These are phyloP conservation scores for Pleurotus tuber-regium DNA, from an alignment of 768 basidiomycete genomes.

Conservation along the genomic window DNA sequence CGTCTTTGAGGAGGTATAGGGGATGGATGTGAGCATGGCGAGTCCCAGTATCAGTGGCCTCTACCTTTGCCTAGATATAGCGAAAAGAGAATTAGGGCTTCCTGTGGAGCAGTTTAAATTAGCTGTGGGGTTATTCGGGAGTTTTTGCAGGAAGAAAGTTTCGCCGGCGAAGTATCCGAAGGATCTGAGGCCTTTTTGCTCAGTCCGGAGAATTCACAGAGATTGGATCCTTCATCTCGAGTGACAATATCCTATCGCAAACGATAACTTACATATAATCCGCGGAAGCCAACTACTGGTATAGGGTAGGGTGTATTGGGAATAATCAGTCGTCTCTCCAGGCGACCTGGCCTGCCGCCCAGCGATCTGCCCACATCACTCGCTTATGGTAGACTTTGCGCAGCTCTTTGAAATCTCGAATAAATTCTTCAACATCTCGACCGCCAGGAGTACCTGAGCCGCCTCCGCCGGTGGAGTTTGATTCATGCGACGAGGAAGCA, in stretches of 20 bases:
- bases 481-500: conserved; percentile 31
- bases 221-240: background rate
- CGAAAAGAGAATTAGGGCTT: background rate
- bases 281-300: background rate
- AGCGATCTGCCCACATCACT: conserved; percentile 83
- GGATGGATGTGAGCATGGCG: background rate
- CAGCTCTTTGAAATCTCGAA: conserved; percentile 82
- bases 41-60: background rate
- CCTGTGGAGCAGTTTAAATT: conserved; percentile 2
- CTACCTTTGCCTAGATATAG: background rate
- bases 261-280: background rate
- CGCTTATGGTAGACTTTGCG: conserved; percentile 93
- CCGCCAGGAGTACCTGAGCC: conserved; percentile 36
- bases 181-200: background rate
- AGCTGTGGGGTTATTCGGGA: background rate
- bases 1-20: no score
- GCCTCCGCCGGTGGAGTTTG: conserved; percentile 18
- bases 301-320: background rate
- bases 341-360: conserved; percentile 79
- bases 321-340: conserved; percentile 68
- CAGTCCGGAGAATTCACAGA: background rate
- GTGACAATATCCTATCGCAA: background rate
- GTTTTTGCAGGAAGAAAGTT: background rate
- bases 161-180: conserved; percentile 3
- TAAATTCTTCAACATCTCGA: conserved; percentile 80